Conservation (phyloP, 805 yeast species). For the Starmerella stigmatis region DNA sequence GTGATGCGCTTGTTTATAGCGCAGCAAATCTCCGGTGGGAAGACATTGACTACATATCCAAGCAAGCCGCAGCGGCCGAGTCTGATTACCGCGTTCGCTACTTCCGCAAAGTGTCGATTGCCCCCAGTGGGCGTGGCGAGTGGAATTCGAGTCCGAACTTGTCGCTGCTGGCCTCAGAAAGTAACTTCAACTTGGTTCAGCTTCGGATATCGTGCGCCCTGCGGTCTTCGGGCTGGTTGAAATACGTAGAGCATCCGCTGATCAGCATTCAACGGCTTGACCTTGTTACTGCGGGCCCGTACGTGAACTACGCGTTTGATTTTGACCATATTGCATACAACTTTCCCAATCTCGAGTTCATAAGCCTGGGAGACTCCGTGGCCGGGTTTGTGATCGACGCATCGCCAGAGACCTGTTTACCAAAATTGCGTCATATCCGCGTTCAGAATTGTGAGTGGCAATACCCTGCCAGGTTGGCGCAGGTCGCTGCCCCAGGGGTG, state of each 20-base stretch:
- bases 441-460: conserved; percentile 18
- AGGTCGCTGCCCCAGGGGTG: conserved; percentile 7
- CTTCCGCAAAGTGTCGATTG: background rate
- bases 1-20: conserved; percentile 8
- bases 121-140: conserved; percentile 18
- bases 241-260: conserved; percentile 17
- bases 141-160: conserved; percentile 20
- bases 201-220: conserved; percentile 9
- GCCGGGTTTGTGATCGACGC: conserved; percentile 14
- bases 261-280: background rate
- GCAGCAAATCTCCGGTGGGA: conserved; percentile 11
- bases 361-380: conserved; percentile 8
- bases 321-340: conserved; percentile 19
- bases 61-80: background rate
- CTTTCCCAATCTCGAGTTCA: conserved; percentile 12
- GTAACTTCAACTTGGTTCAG: background rate
- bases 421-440: background rate
- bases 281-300: conserved; percentile 1
- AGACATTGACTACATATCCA: conserved; percentile 7
- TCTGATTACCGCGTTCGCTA: conserved; percentile 1
- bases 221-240: conserved; percentile 23
- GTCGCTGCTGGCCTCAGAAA: background rate
- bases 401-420: background rate
- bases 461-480: conserved; percentile 10
- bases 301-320: conserved; percentile 16